phyloP scores from a whole-genome alignment of 1,284 basidiomycete genomes.

The Pyrrhoderma lamaoense region DNA sequence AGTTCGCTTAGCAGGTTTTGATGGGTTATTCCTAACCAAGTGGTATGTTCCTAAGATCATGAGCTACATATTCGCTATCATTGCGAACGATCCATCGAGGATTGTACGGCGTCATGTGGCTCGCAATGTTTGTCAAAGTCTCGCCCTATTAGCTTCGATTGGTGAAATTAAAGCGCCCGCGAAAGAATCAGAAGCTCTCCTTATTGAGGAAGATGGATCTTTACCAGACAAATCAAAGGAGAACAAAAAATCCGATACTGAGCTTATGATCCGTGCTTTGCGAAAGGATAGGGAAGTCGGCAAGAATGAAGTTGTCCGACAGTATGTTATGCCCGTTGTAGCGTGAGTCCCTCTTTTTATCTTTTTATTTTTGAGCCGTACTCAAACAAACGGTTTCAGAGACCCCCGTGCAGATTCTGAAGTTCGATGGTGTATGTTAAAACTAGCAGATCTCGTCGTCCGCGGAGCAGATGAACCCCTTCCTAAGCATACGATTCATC shows the following conservation, averaged over 20 bases:
- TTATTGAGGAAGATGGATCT: slow-evolving; percentile 83
- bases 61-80: slow-evolving; percentile 86
- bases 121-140: slow-evolving; percentile 77
- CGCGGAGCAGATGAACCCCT: slow-evolving; percentile 74
- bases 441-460: slow-evolving; percentile 87
- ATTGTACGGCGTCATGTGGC: slow-evolving; percentile 82
- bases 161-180: slow-evolving; percentile 77
- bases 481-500: slow-evolving; percentile 82
- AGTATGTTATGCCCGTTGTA: slow-evolving; percentile 73
- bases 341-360: slow-evolving; percentile 45
- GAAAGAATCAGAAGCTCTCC: slow-evolving; percentile 67
- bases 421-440: slow-evolving; percentile 86
- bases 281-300: slow-evolving; percentile 82
- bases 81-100: slow-evolving; percentile 81
- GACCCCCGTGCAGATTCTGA: slow-evolving; percentile 74
- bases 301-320: slow-evolving; percentile 72
- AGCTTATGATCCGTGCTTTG: slow-evolving; percentile 73
- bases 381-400: slow-evolving; percentile 32
- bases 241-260: slow-evolving; percentile 72
- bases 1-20: slow-evolving; percentile 88
- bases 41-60: slow-evolving; percentile 82
- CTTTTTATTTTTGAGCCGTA: slow-evolving; percentile 7
- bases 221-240: slow-evolving; percentile 59
- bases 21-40: slow-evolving; percentile 87
- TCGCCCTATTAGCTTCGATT: slow-evolving; percentile 82